Conservation (phyloP, 1,284 basidiomycete genomes). For the Mycena sp. region DNA sequence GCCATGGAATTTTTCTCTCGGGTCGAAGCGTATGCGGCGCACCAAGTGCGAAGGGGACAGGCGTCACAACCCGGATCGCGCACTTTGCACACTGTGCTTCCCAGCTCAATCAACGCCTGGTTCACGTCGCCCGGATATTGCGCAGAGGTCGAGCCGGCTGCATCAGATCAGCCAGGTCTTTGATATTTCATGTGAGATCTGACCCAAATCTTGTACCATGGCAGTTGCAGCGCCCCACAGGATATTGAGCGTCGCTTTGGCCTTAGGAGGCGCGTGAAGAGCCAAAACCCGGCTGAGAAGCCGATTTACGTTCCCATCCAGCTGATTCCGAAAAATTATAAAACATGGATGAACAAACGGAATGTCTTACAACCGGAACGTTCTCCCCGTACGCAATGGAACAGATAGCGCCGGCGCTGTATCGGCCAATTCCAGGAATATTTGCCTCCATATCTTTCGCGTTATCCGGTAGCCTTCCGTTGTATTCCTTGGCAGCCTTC, state of each 20-base stretch:
- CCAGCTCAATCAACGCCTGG: conserved; percentile 89
- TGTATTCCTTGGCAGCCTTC: conserved; percentile 74
- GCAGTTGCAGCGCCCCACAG: conserved; percentile 84
- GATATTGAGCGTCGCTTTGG: conserved; percentile 79
- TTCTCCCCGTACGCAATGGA: conserved; percentile 90
- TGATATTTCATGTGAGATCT: conserved; percentile 12
- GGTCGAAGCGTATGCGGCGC: conserved; percentile 62
- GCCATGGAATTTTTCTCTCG: conserved; percentile 23
- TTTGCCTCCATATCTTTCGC: conserved; percentile 84
- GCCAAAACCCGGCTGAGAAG: conserved; percentile 85
- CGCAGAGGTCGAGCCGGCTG: not conserved
- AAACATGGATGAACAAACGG: conserved; percentile 9
- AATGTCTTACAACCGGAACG: conserved; percentile 79
- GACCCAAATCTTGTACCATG: conserved; percentile 62
- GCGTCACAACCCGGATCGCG: conserved; percentile 76
- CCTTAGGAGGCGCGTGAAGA: conserved; percentile 82
- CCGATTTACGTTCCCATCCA: conserved; percentile 93
- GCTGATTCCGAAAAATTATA: conserved; percentile 49
- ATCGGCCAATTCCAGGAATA: conserved; percentile 91
- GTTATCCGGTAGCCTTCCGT: conserved; percentile 81
- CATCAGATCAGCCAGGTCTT: not conserved
- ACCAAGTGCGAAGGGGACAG: conserved; percentile 79
- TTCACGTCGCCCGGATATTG: conserved; percentile 83
- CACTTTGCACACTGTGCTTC: conserved; percentile 91
- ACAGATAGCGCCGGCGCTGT: conserved; percentile 90